Evolutionary conservation across 2,329 filamentous ascomycete genomes (phyloP).

Genomic region (Fusarium bactridioides): DNA sequence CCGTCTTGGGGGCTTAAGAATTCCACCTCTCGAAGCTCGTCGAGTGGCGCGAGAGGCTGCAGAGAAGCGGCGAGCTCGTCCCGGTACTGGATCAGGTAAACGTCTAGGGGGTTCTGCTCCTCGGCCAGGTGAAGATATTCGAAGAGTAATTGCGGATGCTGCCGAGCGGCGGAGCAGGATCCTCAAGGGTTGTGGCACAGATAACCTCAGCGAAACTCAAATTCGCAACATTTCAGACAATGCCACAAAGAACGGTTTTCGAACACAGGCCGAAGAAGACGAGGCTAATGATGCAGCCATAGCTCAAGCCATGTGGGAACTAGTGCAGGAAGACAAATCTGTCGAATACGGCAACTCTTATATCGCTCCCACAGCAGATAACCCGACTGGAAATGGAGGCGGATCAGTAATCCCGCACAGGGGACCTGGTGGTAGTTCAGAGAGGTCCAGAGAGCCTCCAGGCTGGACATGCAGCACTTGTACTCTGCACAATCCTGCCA

Average conservation of each 20-base stretch:
- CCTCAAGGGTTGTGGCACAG: slow-evolving; percentile 78
- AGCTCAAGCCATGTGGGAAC: slow-evolving; percentile 82
- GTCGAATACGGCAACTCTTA: slow-evolving; percentile 63
- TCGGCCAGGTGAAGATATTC: slow-evolving; percentile 69
- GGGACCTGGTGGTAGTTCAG: slow-evolving; percentile 5
- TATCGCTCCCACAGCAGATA: slow-evolving; percentile 57
- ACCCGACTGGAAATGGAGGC: slow-evolving; percentile 57
- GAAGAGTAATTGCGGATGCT: slow-evolving; percentile 75
- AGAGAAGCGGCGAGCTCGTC: slow-evolving; percentile 69
- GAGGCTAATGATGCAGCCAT: slow-evolving; percentile 89
- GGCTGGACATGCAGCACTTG: slow-evolving; percentile 64
- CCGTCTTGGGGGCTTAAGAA: slow-evolving; percentile 71
- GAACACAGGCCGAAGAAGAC: slow-evolving; percentile 85
- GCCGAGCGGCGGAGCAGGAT: slow-evolving; percentile 72
- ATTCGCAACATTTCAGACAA: slow-evolving; percentile 70
- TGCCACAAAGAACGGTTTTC: slow-evolving; percentile 76
- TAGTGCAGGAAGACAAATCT: slow-evolving; percentile 81
- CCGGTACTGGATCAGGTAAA: slow-evolving; percentile 72
- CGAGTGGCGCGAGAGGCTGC: slow-evolving; percentile 77
- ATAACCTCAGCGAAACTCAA: slow-evolving; percentile 70
- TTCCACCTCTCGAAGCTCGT: slow-evolving; percentile 77
- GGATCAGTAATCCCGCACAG: slow-evolving; percentile 43
- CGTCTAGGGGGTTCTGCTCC: slow-evolving; percentile 71
- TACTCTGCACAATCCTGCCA: slow-evolving; percentile 63
- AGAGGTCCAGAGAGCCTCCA: slow-evolving; percentile 13